A percentile compares a stretch with the other conserved stretches of the same genome.
These are phyloP conservation scores for Acaromyces ingoldii DNA, from an alignment of 1,284 basidiomycete species.

Conservation along the genomic window DNA sequence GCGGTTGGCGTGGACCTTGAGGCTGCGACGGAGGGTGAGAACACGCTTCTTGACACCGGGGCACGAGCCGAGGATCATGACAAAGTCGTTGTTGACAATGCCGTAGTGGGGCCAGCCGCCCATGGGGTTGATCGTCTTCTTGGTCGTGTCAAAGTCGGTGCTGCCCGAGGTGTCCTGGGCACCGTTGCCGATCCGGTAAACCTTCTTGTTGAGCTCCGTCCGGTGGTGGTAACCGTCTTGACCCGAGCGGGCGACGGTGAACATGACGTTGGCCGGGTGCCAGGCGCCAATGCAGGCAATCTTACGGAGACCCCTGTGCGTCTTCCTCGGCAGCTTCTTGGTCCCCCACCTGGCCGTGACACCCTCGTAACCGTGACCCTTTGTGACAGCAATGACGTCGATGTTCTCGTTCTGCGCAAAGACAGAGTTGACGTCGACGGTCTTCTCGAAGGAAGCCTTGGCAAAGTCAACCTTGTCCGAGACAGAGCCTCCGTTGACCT, in stretches of 20 bases:
- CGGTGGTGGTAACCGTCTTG: conserved; percentile 98
- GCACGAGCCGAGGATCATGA: conserved; percentile 72
- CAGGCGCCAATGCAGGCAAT: conserved; percentile 97
- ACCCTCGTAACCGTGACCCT: conserved; percentile 99
- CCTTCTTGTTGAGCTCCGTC: conserved; percentile 87
- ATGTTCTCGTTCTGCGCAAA: conserved; percentile 97
- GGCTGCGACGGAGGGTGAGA: conserved; percentile 60
- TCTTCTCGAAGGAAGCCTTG: conserved; percentile 94
- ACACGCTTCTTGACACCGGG: conserved; percentile 98
- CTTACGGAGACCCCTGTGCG: conserved; percentile 98
- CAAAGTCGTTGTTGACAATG: conserved; percentile 96
- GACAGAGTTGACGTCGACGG: conserved; percentile 74
- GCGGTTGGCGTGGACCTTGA: conserved; percentile 49
- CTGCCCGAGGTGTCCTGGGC: conserved; percentile 77
- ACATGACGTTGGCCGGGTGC: conserved; percentile 99
- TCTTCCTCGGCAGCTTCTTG: conserved; percentile 97
- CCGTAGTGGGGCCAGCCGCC: conserved; percentile 99
- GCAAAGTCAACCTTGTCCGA: conserved; percentile 98
- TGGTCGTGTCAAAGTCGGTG: conserved; percentile 60
- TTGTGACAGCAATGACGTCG: conserved; percentile 96
- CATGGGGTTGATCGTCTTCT: conserved; percentile 92
- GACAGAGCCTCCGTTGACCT: conserved; percentile 95
- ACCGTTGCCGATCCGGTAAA: conserved; percentile 84
- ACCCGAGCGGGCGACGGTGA: conserved; percentile 99
- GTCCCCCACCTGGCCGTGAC: conserved; percentile 99